Percentiles rank a stretch among this genome's conserved stretches.
phyloP scores from a whole-genome alignment of 805 yeast species.

The Candida coquimbonensis region DNA sequence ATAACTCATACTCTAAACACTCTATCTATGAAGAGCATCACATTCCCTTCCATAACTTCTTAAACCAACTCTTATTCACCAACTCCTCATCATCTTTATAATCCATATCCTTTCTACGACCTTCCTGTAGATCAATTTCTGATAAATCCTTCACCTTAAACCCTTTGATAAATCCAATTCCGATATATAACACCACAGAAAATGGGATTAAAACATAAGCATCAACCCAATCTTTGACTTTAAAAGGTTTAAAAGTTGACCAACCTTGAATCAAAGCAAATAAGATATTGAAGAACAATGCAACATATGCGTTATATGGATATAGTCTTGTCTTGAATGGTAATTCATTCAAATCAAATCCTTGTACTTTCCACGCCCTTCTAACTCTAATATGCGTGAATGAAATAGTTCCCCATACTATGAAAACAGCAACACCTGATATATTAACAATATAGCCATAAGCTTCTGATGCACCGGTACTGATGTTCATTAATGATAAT shows the following conservation, averaged over 20 bases:
- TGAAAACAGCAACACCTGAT: conserved; percentile 68
- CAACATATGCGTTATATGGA: conserved; percentile 35
- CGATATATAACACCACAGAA: conserved; percentile 37
- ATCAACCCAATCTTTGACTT: conserved; percentile 46
- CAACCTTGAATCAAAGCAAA: conserved; percentile 44
- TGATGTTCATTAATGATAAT: conserved; percentile 51
- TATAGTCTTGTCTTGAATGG: conserved; percentile 63
- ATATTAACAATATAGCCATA: conserved; percentile 69
- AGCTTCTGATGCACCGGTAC: conserved; percentile 49
- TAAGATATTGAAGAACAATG: conserved; percentile 31
- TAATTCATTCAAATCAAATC: conserved; percentile 54
- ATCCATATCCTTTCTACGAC: conserved; percentile 36
- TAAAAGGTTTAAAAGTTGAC: conserved; percentile 43
- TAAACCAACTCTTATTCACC: conserved; percentile 9
- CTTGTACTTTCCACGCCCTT: conserved; percentile 54
- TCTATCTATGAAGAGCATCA: background rate
- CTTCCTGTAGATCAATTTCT: conserved; percentile 44
- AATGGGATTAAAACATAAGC: conserved; percentile 59
- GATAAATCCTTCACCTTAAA: conserved; percentile 35
- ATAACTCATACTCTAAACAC: no score
- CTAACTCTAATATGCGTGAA: conserved; percentile 63
- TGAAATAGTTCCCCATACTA: conserved; percentile 64
- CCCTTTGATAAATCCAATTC: conserved; percentile 30
- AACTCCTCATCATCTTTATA: background rate
- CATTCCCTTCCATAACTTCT: conserved; percentile 6